Base-by-base conservation (phyloP, 176 grass and related monocot species). In the Musa beccarii region DNA sequence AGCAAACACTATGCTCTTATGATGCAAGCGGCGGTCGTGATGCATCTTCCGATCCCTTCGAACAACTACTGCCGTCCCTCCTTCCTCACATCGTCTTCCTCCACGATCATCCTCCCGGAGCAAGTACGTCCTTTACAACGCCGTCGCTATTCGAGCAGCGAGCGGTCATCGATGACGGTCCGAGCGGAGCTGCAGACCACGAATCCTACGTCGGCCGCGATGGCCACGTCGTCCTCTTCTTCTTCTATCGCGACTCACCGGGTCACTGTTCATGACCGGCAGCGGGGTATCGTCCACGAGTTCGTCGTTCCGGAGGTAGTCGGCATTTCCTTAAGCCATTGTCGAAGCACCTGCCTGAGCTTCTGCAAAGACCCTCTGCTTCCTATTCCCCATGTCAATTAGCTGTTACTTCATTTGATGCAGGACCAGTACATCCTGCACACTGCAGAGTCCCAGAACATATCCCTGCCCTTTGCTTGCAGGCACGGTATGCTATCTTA, bases 381-480 rank as follows among this genome's bases (percentile, higher is more conserved):
- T 43, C 34, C 34, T 43, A 6, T 43, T 43, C 34, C 34, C 34
- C 34, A 43, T 43, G 34, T 43, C 34, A 43, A 43, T 43, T 43
- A 43, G 34, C 34, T 43, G 34, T 43, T 43, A 6, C 7, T 6
- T 69, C 49, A 51, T 70, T 70, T 34, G 51, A 16, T 51, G 49
- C 88, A 98, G 94, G 94, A 98, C 73, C 94, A 93, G 54, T 98
- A 98, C 76, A 98, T 98, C 69, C 85, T 98, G 14, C 94, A 93
- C 84, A 98, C 90, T 2, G 94, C 86, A 1, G 94, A 98, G 85
- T 78, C 90, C 25, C 94, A 91, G 78, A 80, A 98, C 78, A 87
- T 98, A 75, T 79, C 67, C 0, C 76, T 98, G 16, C 94, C 94
- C 15, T 98, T 98, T 73, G 84, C 94, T 12, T 98, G 94, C 88